Conservation (phyloP, 2,329 filamentous ascomycete species). For the Epichloe sylvatica region DNA sequence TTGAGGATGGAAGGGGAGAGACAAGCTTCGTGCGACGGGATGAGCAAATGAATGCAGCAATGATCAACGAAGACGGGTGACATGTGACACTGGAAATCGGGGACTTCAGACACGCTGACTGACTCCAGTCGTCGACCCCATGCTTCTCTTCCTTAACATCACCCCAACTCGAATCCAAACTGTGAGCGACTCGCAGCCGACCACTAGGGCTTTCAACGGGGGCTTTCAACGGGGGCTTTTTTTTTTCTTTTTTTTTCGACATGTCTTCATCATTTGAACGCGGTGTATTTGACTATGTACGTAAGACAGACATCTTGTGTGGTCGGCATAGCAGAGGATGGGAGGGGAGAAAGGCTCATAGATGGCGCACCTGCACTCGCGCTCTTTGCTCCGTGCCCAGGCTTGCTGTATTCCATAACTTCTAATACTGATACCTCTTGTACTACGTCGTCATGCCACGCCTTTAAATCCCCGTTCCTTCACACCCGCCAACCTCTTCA, state of each 20-base stretch:
- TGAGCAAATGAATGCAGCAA: not conserved
- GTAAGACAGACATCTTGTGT: not conserved
- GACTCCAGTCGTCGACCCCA: not conserved
- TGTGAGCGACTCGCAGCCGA: constrained; percentile 1
- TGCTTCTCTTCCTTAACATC: not conserved
- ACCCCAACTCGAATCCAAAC: not conserved
- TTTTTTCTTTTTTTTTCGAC: not conserved
- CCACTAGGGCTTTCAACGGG: not conserved
- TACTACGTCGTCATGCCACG: not conserved
- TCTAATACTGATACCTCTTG: constrained; percentile 11
- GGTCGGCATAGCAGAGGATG: not conserved
- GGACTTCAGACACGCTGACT: not conserved
- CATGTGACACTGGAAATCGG: not conserved
- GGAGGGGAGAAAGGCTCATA: not conserved
- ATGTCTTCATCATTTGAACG: constrained; percentile 1
- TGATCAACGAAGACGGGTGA: not conserved
- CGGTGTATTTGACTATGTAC: constrained; percentile 2
- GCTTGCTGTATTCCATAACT: constrained; percentile 14
- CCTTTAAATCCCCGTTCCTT: no score
- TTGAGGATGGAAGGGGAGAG: not conserved
- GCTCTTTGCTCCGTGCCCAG: constrained; percentile 5
- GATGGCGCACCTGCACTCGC: constrained; percentile 7
- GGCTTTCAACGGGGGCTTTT: no score
- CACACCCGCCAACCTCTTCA: no score
- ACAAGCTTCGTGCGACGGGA: not conserved